phyloP scores from a whole-genome alignment of 108 stramenopile species.

The Fragilariopsis cylindrus region DNA sequence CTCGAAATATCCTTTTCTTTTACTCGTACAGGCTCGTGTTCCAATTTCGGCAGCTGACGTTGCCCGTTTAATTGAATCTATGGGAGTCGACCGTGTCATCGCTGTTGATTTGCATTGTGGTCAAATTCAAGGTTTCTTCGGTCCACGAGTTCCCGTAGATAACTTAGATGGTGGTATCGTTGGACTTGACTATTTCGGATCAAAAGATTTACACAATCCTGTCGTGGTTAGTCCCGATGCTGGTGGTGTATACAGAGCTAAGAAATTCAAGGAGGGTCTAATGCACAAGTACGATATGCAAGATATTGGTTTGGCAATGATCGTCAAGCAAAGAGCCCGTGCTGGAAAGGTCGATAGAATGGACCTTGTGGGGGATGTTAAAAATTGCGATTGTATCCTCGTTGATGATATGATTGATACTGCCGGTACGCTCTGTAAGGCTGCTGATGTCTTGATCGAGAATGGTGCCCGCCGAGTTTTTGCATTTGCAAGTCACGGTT shows the following conservation, averaged over 20 bases:
- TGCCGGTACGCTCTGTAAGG: conserved; percentile 98
- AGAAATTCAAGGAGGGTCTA: conserved; percentile 98
- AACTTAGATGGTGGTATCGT: conserved; percentile 99
- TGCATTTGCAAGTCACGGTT: conserved; percentile 98
- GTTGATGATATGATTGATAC: conserved; percentile 99
- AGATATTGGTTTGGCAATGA: conserved; percentile 98
- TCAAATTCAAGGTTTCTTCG: conserved; percentile 99
- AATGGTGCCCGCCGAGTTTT: conserved; percentile 97
- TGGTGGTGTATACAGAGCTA: conserved; percentile 99
- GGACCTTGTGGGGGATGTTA: conserved; percentile 99
- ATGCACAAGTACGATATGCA: conserved; percentile 93
- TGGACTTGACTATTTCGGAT: conserved; percentile 98
- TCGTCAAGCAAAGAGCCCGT: conserved; percentile 99
- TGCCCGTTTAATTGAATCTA: conserved; percentile 97
- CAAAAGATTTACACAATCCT: conserved; percentile 97
- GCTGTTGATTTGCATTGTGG: conserved; percentile 99
- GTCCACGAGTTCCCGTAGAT: conserved; percentile 98
- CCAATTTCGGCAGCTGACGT: conserved; percentile 99
- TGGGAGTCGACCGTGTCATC: conserved; percentile 99
- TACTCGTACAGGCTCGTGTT: conserved; percentile 77
- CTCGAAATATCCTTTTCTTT: background rate
- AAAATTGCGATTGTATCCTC: conserved; percentile 97
- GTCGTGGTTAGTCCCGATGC: conserved; percentile 99
- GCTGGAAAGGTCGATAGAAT: conserved; percentile 94
- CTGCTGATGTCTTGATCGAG: conserved; percentile 92